phyloP scores from a whole-genome alignment of 441 rosid species.

The Corymbia citriodora region DNA sequence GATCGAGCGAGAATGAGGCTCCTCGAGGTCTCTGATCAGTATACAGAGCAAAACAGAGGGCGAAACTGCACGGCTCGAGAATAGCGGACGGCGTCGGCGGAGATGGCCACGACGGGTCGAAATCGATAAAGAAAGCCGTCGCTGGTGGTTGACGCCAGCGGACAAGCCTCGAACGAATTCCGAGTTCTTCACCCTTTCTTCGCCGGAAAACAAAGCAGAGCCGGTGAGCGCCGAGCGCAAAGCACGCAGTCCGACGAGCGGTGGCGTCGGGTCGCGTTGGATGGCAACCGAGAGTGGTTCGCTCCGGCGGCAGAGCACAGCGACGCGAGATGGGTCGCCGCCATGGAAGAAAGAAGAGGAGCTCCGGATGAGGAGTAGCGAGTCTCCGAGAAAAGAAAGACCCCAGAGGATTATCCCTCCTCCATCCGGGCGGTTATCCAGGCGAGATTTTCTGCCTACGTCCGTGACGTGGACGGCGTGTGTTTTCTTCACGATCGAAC shows the following conservation, averaged over 20 bases:
- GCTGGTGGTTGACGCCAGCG: background rate
- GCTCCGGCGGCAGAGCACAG: background rate
- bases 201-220: background rate
- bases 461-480: background rate
- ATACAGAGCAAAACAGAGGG: background rate
- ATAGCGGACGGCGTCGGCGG: background rate
- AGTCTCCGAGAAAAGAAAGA: background rate
- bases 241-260: rapidly evolving
- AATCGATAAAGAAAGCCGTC: background rate
- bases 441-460: background rate
- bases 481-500: background rate
- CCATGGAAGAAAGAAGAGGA: background rate
- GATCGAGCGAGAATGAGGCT: background rate
- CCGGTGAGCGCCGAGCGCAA: background rate
- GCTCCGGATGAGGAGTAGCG: background rate
- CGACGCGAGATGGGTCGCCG: background rate
- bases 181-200: background rate
- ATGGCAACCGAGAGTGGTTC: background rate
- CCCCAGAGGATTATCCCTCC: background rate
- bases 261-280: background rate
- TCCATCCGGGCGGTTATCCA: background rate
- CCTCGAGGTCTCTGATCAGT: background rate
- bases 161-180: background rate
- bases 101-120: background rate
- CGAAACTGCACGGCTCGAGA: background rate